Base-by-base conservation (phyloP, 768 basidiomycete species). In the Dendrothele bispora region DNA sequence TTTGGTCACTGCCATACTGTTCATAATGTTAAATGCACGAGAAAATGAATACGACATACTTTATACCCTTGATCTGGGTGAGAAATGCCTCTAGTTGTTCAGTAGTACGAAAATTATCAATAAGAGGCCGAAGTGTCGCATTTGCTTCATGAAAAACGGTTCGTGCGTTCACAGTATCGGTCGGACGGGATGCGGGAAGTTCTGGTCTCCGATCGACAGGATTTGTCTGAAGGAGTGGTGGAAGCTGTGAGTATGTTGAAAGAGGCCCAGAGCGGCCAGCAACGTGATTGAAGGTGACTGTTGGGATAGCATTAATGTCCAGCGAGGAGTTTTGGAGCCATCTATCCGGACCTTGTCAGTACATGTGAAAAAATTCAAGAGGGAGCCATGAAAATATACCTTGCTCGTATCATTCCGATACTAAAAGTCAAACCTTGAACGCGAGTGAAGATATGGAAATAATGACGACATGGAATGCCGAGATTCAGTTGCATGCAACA, bases 401-500 rank as follows among this genome's bases (percentile, higher is more conserved):
- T 44, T 41, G 53, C 27, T 18, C 56, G 52, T 29, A 68, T 55
- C 3, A 67, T 25, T 0, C 55, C 57, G 7, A 66, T 18, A 51
- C 64, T 57, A 45, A 70, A 68, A 7, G 52, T 51, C 12, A 68
- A 52, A 1, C 47, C 52, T 3, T 46, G 46, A 24, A 64, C 50
- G 1, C 29, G 32, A 2, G 43, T 48, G 27, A 63, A 55, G 1
- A 55, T 60, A 14, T 53, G 51, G 45, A 64, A 67, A 45, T 61
- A 68, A 43, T 69, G 68, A 3, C 58, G 58, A 41, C 67, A 71
- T 5, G 63, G 64, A 7, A 70, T 36, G 4, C 65, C 64, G 2
- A 67, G 50, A 49, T 62, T 69, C 10, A 57, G 44, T 2, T 63
- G 61, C 64, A 67, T 68, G 29, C 61, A 61, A 38, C 67, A 71